Conservation (phyloP, 805 yeast species). For the Ascoidea asiatica region DNA sequence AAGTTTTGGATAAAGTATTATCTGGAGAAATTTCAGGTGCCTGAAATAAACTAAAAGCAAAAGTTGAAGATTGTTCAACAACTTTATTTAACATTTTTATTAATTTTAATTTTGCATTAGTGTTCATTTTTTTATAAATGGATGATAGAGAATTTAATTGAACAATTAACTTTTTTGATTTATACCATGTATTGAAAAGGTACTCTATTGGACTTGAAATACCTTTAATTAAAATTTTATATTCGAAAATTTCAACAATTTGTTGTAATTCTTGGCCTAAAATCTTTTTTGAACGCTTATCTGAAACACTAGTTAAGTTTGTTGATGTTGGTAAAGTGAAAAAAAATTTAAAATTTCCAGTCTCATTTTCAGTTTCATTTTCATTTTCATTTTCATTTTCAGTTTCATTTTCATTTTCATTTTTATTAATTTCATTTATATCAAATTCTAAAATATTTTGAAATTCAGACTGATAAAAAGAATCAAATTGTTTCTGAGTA, state of each 20-base stretch:
- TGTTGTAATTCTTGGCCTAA: no score
- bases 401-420: not conserved
- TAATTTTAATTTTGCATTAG: constrained; percentile 21
- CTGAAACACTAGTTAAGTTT: constrained; percentile 38
- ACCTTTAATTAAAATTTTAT: not conserved
- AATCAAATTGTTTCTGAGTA: not conserved
- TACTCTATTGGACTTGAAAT: constrained; percentile 3
- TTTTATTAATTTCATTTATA: not conserved
- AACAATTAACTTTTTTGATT: constrained; percentile 27
- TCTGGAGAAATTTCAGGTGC: constrained; percentile 37
- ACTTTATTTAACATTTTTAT: constrained; percentile 30
- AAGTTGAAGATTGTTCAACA: constrained; percentile 37
- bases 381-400: not conserved
- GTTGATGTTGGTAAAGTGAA: not conserved
- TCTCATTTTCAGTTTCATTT: not conserved
- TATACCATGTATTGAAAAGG: constrained; percentile 9
- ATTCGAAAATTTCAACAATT: no score
- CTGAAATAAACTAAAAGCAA: constrained; percentile 57
- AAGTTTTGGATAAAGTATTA: constrained; percentile 10
- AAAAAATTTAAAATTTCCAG: not conserved
- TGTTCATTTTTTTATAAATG: no score
- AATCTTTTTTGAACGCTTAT: constrained; percentile 32
- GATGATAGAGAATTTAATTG: constrained; percentile 29
- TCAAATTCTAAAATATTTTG: not conserved
- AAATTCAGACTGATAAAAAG: not conserved